phyloP scores from a whole-genome alignment of 805 yeast species.

The Ogataea nitratoaversa region DNA sequence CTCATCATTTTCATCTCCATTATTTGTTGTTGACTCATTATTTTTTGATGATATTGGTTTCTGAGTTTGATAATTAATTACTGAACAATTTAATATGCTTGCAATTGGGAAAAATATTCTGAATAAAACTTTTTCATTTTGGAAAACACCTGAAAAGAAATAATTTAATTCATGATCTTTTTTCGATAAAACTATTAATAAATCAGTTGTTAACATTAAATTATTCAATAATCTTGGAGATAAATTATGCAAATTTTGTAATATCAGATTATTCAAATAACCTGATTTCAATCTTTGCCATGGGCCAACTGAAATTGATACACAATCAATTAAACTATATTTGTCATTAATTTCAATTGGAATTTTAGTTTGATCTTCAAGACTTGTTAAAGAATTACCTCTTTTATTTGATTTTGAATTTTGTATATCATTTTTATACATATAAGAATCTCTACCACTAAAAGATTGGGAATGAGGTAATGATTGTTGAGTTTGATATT shows the following conservation, averaged over 20 bases:
- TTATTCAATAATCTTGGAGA: conserved; percentile 63
- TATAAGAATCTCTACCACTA: conserved; percentile 13
- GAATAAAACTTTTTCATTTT: conserved; percentile 63
- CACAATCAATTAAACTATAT: conserved; percentile 62
- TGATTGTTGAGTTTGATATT: not conserved
- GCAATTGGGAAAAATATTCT: conserved; percentile 68
- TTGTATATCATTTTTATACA: not conserved
- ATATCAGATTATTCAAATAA: conserved; percentile 34
- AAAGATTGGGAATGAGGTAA: conserved; percentile 9
- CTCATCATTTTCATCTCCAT: conserved; percentile 18
- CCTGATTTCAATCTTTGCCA: conserved; percentile 81
- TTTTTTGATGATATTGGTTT: conserved; percentile 10
- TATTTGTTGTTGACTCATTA: conserved; percentile 14
- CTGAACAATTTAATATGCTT: conserved; percentile 54
- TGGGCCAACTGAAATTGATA: conserved; percentile 67
- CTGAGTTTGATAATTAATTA: conserved; percentile 41
- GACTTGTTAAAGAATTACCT: conserved; percentile 13
- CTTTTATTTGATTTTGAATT: conserved; percentile 7
- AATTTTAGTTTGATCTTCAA: conserved; percentile 24
- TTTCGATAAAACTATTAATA: conserved; percentile 65
- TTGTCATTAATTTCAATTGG: conserved; percentile 60
- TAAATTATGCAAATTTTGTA: conserved; percentile 51
- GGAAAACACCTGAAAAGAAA: conserved; percentile 70
- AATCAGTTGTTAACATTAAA: conserved; percentile 65
- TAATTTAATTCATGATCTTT: conserved; percentile 71